A percentile compares a stretch with the other conserved stretches of the same genome.
Evolutionary conservation across 345 rosid genomes (phyloP).

Genomic region (Populus tremula): DNA sequence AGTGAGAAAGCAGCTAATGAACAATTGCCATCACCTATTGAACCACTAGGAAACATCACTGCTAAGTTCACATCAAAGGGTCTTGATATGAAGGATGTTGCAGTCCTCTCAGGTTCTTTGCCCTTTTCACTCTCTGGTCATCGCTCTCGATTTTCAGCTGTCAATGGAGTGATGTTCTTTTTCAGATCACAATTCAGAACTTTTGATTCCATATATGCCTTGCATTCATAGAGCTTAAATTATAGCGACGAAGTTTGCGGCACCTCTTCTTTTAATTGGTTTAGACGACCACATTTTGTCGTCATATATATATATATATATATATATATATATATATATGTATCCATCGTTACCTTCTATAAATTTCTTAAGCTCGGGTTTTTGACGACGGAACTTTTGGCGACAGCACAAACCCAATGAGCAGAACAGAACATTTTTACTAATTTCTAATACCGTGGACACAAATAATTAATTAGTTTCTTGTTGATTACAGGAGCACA

Average conservation of each 20-base stretch:
- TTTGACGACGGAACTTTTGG: not conserved
- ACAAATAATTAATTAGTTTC: not conserved
- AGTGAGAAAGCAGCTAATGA: constrained; percentile 62
- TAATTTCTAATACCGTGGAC: not conserved
- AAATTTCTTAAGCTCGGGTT: not conserved
- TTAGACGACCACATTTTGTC: not conserved
- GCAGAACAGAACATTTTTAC: not conserved
- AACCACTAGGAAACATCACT: constrained; percentile 57
- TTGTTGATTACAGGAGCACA: constrained; percentile 58
- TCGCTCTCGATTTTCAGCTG: not conserved
- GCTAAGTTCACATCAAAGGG: constrained; percentile 75
- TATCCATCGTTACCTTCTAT: too few species aligned
- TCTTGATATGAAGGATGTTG: constrained; percentile 81
- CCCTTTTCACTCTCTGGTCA: not conserved
- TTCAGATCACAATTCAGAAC: not conserved
- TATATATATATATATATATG: not conserved
- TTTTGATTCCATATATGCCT: too few species aligned
- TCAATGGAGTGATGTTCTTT: not conserved
- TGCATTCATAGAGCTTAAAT: not conserved
- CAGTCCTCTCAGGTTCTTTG: constrained; percentile 73
- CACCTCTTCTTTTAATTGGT: too few species aligned
- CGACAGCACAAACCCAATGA: not conserved
- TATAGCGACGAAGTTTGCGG: too few species aligned
- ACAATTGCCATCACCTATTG: constrained; percentile 72
- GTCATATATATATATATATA: not conserved